Evolutionary conservation across 2,329 filamentous ascomycete species (phyloP), one percentile per base, ranked within the genome.

Genomic region (Fusarium marasasianum): DNA sequence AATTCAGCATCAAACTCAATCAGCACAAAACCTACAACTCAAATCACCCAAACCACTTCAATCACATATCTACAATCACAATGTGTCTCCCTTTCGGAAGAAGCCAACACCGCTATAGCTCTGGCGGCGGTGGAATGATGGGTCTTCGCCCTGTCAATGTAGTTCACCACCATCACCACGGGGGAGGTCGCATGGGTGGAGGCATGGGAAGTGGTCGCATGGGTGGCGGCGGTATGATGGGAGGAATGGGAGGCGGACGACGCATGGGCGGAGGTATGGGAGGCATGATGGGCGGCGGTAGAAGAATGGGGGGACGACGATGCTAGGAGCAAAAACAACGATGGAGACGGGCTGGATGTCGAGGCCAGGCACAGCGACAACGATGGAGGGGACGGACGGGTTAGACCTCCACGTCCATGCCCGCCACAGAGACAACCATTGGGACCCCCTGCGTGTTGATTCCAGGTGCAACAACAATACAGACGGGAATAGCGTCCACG

Each of bases 21-120:
- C 35, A 29, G n/a, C 13, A 18, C 26, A 26, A 9, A 15, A 4
- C 13, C 18, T 47, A 53, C 20, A 26, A 35, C 20, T 8, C 24
- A 22, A 48, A 22, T 13, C 17, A 65, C 9, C 1, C 24, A 22
- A 48, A 22, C 17, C 22, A 66, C 9, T 2, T 3, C 8, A 26
- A 55, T 37, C 44, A 8, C 17, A 31, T 45, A 20, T 41, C 6
- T 4, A 5, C 11, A 33, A 22, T 24, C 24, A 64, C n/a, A 43
- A 69, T 69, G 66, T 69, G 66, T 44, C 63, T 69, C 31, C 66
- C 66, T 20, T 65, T 69, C 15, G 31, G 65, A 53, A 26, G 51
- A 41, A 64, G 58, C 11, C 44, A 63, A n/a, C 35, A 51, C 17
- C 51, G 51, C 7, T 47, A 53, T 13, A 41, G 38, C 31, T 40